Base-by-base conservation (phyloP, 805 yeast genomes). In the Yarrowia sp. region DNA sequence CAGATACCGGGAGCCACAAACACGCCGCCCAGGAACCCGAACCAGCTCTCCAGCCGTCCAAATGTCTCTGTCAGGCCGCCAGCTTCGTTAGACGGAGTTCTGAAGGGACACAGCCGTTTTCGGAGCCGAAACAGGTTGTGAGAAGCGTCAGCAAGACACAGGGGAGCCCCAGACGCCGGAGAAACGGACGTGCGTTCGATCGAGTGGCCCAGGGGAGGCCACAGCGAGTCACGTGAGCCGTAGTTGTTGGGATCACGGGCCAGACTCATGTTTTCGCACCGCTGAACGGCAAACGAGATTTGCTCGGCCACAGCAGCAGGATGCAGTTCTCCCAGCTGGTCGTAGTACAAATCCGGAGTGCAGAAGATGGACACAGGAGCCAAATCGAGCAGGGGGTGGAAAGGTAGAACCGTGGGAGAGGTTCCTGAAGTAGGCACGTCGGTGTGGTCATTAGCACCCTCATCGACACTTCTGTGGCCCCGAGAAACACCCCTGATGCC, bases 181-280 rank as follows among this genome's bases (percentile, higher is more conserved):
- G 52, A 30, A 8, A 42, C 47, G 6, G 63, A 40, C 3, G 64
- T 58, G 9, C 64, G 39, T 14, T 58, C 64, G 4, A 42, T 40
- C 2, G 64, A 42, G 24, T 58, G 64, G 19, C 64, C 64, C 7
- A 38, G 30, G 10, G 64, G 64, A 9, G 64, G 64, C 64, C 64
- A 58, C 9, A 58, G 40, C 17, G 58, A 19, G 58, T 52, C 58
- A 1, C 58, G 58, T 3, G 43, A 14, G 1, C 58, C 58, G 34
- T 52, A 38, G n/a, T 0, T 3, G 58, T 20, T n/a, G 2, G 55
- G 33, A 19, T 52, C 58, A 2, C 58, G 43, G 6, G 46, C 34
- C 30, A 40, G 19, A 24, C 46, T 42, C 50, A 33, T 58, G 33
- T 58, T 58, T 19, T 38, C 64, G 40, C 50, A 42, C 5, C 64